Percentiles rank a stretch among this genome's conserved stretches.
These are phyloP conservation scores for Goffeauzyma gilvescens DNA, from an alignment of 768 basidiomycete genomes.

Conservation along the genomic window DNA sequence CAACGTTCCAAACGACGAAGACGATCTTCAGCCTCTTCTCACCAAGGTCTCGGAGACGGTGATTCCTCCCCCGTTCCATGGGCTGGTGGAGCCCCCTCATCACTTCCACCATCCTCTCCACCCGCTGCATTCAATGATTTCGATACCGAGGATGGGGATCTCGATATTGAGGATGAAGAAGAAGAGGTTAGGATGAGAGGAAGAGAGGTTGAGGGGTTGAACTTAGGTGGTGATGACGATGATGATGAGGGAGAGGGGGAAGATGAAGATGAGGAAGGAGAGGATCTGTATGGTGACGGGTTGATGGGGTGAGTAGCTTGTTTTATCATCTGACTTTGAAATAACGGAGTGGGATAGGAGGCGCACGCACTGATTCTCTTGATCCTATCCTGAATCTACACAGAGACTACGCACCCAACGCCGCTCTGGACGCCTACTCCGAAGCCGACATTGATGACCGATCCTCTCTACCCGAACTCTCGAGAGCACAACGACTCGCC, in stretches of 20 bases:
- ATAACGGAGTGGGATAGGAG: background rate
- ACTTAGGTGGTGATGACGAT: no score
- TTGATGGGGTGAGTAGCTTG: constrained; percentile 47
- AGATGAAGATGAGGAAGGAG: constrained; percentile 64
- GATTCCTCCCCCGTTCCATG: no score
- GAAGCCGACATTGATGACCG: constrained; percentile 65
- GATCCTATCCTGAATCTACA: background rate
- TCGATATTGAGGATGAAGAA: constrained; percentile 35
- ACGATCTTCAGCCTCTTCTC: no score
- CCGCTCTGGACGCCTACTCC: constrained; percentile 67
- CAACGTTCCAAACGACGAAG: no score
- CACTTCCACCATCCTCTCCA: constrained; percentile 69
- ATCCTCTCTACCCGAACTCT: constrained; percentile 24
- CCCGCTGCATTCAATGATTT: constrained; percentile 69
- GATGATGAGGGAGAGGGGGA: constrained; percentile 43
- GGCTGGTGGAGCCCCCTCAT: no score
- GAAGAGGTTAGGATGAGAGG: constrained; percentile 25
- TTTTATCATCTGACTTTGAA: constrained; percentile 5
- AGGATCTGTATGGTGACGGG: constrained; percentile 76
- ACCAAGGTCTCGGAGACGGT: no score
- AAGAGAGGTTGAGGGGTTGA: constrained; percentile 8
- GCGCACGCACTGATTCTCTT: background rate
- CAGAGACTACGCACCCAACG: constrained; percentile 66
- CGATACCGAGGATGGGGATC: constrained; percentile 53
- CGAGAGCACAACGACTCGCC: constrained; percentile 37